Conservation (phyloP, 257 asterid genomes). For the Solanum chiquidenum region DNA sequence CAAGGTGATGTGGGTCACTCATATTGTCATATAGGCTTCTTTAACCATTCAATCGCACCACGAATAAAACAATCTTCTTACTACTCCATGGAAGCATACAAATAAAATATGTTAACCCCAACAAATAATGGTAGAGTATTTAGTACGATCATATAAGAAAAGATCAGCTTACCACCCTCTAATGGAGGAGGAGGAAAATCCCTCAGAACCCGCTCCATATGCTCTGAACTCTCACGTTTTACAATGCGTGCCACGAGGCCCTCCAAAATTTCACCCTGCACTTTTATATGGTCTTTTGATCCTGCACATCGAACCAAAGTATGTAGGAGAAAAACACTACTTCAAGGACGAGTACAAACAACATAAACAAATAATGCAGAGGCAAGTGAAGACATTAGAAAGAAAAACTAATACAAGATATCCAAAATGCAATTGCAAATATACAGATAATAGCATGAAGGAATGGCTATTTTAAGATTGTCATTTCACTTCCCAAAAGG, state of each 20-base stretch:
- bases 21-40: neutral
- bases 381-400: neutral
- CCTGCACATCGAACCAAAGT: conserved; percentile 33
- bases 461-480: neutral
- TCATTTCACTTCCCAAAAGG: neutral
- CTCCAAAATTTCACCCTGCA: conserved; percentile 97
- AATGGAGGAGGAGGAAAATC: conserved; percentile 60
- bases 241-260: conserved; percentile 95
- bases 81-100: neutral
- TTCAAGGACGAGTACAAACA: neutral
- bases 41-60: neutral
- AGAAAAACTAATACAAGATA: neutral
- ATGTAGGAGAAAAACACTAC: neutral
- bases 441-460: neutral
- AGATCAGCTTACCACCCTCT: conserved; percentile 52
- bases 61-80: neutral
- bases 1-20: neutral
- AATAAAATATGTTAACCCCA: neutral
- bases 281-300: conserved; percentile 75
- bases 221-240: conserved; percentile 66
- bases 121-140: neutral
- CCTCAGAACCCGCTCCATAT: conserved; percentile 64
- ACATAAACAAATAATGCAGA: neutral
- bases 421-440: neutral
- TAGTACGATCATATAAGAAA: neutral